Conservation (phyloP, 2,329 filamentous ascomycete species). For the Sporothrix luriei region DNA sequence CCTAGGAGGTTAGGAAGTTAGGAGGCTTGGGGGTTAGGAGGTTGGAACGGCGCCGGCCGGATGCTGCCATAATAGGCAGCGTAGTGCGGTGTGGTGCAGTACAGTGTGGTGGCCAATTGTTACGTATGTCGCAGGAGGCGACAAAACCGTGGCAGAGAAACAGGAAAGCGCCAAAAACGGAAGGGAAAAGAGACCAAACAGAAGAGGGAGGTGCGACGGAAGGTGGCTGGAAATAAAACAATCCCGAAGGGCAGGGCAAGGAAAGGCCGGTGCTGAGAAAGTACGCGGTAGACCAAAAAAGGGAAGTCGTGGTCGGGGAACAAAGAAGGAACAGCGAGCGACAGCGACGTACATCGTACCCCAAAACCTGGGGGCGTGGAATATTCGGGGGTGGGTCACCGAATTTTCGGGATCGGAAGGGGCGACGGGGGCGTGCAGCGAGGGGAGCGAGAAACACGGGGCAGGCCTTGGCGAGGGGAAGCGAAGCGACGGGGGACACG, state of each 20-base stretch:
- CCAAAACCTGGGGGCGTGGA: conserved; percentile 6
- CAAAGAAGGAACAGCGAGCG: conserved; percentile 15
- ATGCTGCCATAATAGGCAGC: conserved; percentile 10
- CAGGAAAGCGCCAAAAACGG: neutral
- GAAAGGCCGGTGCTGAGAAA: conserved; percentile 6
- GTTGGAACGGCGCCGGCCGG: conserved; percentile 9
- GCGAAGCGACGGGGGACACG: neutral
- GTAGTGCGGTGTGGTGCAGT: neutral
- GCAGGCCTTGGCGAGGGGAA: conserved; percentile 1
- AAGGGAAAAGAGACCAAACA: neutral
- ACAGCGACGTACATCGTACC: neutral
- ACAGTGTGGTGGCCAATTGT: conserved; percentile 8
- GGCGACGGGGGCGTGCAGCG: conserved; percentile 9
- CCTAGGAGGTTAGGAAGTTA: neutral
- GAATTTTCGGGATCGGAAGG: conserved; percentile 9
- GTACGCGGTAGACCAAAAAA: neutral
- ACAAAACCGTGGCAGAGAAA: neutral
- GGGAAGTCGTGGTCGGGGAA: neutral
- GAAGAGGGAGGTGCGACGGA: neutral
- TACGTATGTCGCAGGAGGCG: neutral
- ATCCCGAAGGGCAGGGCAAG: neutral
- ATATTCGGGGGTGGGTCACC: conserved; percentile 21
- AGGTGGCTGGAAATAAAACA: neutral
- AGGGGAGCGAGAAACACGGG: conserved; percentile 5
- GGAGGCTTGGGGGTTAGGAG: too few relatives aligned